A percentile compares a stretch with the other conserved stretches of the same genome.
Conservation (phyloP, 2,329 filamentous ascomycete species). For the Phaeosphaeriaceae sp. region DNA sequence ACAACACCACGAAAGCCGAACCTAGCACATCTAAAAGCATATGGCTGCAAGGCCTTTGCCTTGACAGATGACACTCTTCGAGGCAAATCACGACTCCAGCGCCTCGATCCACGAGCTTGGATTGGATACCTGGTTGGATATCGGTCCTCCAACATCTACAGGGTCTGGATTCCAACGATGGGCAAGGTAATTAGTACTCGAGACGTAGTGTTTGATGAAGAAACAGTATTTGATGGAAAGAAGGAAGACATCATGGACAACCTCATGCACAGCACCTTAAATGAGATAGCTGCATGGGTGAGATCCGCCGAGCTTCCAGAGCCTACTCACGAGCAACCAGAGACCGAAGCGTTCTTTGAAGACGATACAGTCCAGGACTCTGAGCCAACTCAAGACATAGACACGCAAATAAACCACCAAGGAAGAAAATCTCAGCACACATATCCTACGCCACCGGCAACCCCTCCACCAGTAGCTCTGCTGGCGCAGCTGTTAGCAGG, state of each 20-base stretch:
- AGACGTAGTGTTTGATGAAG: slow-evolving; percentile 9
- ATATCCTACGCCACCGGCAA: too few species aligned
- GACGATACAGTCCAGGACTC: neutral
- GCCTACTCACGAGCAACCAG: neutral
- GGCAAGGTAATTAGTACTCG: slow-evolving; percentile 6
- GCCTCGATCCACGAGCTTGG: slow-evolving; percentile 8
- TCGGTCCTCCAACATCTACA: slow-evolving; percentile 7
- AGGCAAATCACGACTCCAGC: slow-evolving; percentile 5
- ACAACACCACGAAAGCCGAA: slow-evolving; percentile 6
- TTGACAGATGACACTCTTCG: slow-evolving; percentile 5
- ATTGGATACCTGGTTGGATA: slow-evolving; percentile 13
- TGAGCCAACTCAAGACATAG: too few species aligned
- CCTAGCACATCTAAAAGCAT: slow-evolving; percentile 9
- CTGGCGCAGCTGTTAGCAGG: neutral
- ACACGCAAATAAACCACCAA: too few species aligned
- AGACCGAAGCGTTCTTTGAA: neutral
- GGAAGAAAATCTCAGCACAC: too few species aligned
- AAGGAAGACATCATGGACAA: slow-evolving; percentile 7
- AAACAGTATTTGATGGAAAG: slow-evolving; percentile 2
- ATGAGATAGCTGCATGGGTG: slow-evolving; percentile 8
- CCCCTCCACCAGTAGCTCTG: neutral
- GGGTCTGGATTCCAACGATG: slow-evolving; percentile 6
- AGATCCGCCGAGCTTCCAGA: neutral
- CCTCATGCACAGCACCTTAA: slow-evolving; percentile 5
- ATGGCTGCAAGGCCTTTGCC: slow-evolving; percentile 13